phyloP scores from a whole-genome alignment of 1,284 basidiomycete genomes.

The Moesziomyces parantarcticus region DNA sequence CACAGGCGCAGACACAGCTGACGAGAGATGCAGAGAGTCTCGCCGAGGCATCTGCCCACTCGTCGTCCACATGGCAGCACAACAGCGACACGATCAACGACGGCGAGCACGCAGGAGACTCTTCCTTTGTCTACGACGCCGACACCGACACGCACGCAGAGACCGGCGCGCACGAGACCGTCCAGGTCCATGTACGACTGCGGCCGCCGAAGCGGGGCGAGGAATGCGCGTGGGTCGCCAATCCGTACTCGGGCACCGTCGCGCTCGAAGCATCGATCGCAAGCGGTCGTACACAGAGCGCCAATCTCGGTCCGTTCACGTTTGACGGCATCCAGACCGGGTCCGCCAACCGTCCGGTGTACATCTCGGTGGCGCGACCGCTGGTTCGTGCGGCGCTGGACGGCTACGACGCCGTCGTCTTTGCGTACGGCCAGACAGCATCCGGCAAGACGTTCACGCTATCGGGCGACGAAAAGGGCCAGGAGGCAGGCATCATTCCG shows the following conservation, averaged over 20 bases:
- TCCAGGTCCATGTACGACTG: constrained; percentile 57
- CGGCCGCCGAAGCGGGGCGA: constrained; percentile 49
- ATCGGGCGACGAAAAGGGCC: constrained; percentile 66
- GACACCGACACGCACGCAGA: constrained; percentile 7
- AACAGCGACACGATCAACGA: constrained; percentile 4
- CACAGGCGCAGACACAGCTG: constrained; percentile 17
- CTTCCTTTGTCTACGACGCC: constrained; percentile 57
- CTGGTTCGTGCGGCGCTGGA: constrained; percentile 74
- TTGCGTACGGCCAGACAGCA: constrained; percentile 68
- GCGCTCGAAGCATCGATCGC: constrained; percentile 51
- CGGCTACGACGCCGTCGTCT: constrained; percentile 63
- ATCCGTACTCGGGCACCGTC: constrained; percentile 34
- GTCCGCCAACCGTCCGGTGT: constrained; percentile 84
- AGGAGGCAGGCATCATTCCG: constrained; percentile 69
- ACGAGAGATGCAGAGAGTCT: constrained; percentile 2
- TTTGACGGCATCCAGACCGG: constrained; percentile 81
- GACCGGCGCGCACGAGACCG: constrained; percentile 28
- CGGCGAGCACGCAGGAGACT: constrained; percentile 31
- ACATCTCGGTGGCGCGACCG: constrained; percentile 82
- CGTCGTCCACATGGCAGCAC: constrained; percentile 22
- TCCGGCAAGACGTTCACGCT: constrained; percentile 63
- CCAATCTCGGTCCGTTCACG: constrained; percentile 52
- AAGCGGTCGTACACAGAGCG: constrained; percentile 34
- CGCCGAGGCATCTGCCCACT: constrained; percentile 20
- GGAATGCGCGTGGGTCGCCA: constrained; percentile 58